Evolutionary conservation across 2,329 filamentous ascomycete genomes (phyloP).

Genomic region (Cercospora janseana): DNA sequence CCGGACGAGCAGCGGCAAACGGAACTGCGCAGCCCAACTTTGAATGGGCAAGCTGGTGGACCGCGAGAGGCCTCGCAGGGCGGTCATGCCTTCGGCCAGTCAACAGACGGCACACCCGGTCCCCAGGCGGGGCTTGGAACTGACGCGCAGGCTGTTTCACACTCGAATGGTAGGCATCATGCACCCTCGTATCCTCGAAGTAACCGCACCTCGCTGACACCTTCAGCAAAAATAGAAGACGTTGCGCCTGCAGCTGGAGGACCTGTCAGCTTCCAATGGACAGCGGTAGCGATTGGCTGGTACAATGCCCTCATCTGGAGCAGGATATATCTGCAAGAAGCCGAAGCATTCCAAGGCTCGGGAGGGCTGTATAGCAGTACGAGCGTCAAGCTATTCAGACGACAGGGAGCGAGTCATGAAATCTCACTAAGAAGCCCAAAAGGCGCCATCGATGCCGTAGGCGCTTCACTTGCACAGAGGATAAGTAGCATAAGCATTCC

Average conservation of each 20-base stretch:
- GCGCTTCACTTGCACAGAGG: slow-evolving; percentile 80
- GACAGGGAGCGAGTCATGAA: slow-evolving; percentile 61
- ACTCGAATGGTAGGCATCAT: slow-evolving; percentile 16
- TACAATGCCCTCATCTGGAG: slow-evolving; percentile 94
- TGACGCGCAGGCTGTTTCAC: slow-evolving; percentile 22
- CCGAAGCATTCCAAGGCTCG: slow-evolving; percentile 75
- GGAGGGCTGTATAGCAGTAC: slow-evolving; percentile 93
- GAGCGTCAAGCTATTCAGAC: slow-evolving; percentile 78
- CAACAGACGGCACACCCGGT: slow-evolving; percentile 6
- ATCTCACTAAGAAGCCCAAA: slow-evolving; percentile 69
- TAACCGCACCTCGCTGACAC: background rate
- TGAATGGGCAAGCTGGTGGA: slow-evolving; percentile 8
- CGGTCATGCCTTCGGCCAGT: slow-evolving; percentile 19
- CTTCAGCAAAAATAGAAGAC: slow-evolving; percentile 8
- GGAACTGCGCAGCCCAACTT: slow-evolving; percentile 17
- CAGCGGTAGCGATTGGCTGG: slow-evolving; percentile 65
- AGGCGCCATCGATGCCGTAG: slow-evolving; percentile 89
- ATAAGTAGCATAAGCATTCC: slow-evolving; percentile 58
- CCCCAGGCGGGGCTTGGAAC: slow-evolving; percentile 13
- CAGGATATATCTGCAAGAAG: slow-evolving; percentile 84
- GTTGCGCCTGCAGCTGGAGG: slow-evolving; percentile 15
- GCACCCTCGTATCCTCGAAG: background rate
- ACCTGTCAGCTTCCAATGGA: slow-evolving; percentile 22
- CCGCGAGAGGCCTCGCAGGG: slow-evolving; percentile 21
- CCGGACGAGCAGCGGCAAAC: slow-evolving; percentile 5